A percentile compares a stretch with the other conserved stretches of the same genome.
phyloP scores from a whole-genome alignment of 75 land plant genomes.

The Azolla pinnata region DNA sequence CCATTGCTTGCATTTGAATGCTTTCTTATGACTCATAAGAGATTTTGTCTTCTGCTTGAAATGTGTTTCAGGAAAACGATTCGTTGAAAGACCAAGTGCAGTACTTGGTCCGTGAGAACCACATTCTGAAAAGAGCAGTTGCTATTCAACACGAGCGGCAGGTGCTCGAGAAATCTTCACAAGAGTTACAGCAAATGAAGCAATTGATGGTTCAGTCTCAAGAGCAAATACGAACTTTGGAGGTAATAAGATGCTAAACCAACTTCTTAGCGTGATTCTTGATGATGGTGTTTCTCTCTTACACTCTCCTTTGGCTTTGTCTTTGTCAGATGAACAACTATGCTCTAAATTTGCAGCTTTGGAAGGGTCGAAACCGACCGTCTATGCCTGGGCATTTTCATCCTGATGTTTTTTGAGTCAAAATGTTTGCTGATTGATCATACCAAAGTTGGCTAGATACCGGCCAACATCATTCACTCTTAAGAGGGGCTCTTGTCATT shows the following conservation, averaged over 20 bases:
- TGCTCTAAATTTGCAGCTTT: conserved; percentile 61
- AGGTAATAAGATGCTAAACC: conserved; percentile 32
- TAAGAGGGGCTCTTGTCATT: no score
- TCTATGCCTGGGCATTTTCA: conserved; percentile 76
- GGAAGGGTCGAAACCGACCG: conserved; percentile 60
- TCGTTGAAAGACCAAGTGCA: conserved; percentile 65
- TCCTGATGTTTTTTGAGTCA: conserved; percentile 60
- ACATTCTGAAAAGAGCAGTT: conserved; percentile 79
- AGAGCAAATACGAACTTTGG: conserved; percentile 67
- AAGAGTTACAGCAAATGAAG: conserved; percentile 74
- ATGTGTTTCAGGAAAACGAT: conserved; percentile 52
- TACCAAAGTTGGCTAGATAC: no score
- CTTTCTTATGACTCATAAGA: background rate
- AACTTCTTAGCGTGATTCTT: background rate
- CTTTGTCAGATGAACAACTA: conserved; percentile 61
- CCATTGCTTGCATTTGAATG: background rate
- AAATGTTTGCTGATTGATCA: no score
- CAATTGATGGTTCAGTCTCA: conserved; percentile 75
- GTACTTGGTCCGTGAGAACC: conserved; percentile 59
- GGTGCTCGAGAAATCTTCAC: conserved; percentile 57
- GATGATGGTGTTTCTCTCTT: background rate
- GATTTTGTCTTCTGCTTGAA: background rate
- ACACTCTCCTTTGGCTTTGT: background rate
- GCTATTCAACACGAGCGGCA: conserved; percentile 90
- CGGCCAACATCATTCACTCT: no score